Evolutionary conservation across 108 stramenopile species (phyloP).

Genomic region (Discostella pseudostelligera): DNA sequence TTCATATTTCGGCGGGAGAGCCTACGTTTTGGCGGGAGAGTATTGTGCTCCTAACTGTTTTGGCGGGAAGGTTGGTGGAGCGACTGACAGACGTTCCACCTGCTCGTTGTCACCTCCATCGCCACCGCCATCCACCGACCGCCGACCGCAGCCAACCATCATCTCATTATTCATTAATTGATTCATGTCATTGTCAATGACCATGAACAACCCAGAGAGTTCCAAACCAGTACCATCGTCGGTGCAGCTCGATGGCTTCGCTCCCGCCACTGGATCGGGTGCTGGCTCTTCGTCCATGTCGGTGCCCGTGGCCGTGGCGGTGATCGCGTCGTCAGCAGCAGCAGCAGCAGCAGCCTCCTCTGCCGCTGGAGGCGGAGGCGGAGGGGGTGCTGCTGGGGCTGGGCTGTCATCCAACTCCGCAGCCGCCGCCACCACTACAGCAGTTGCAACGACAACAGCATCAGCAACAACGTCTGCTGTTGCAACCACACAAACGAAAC

Average conservation of each 20-base stretch:
- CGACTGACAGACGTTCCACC: too few relatives aligned
- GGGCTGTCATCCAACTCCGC: not conserved
- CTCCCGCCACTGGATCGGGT: constrained; percentile 7
- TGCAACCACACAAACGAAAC: not conserved
- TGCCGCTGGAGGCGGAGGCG: not conserved
- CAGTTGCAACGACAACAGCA: not conserved
- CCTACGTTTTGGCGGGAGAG: too few relatives aligned
- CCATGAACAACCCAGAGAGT: constrained; percentile 9
- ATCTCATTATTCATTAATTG: too few relatives aligned
- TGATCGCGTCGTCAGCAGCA: not conserved
- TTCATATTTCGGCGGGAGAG: too few relatives aligned
- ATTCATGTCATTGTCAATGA: too few relatives aligned
- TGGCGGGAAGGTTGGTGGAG: not conserved
- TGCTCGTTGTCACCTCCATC: too few relatives aligned
- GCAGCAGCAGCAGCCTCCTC: constrained; percentile 5
- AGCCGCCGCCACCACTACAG: not conserved
- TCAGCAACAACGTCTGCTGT: not conserved
- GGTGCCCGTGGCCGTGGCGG: not conserved
- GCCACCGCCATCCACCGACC: too few relatives aligned
- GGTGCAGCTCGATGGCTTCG: constrained; percentile 29
- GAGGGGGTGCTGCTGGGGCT: not conserved
- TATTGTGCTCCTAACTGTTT: too few relatives aligned
- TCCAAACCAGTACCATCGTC: constrained; percentile 9
- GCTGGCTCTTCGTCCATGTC: constrained; percentile 8
- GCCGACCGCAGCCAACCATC: too few relatives aligned